A percentile compares a stretch with the other conserved stretches of the same genome.
Evolutionary conservation across 164 flowering plant genomes (phyloP).

Genomic region (Platanus orientalis): DNA sequence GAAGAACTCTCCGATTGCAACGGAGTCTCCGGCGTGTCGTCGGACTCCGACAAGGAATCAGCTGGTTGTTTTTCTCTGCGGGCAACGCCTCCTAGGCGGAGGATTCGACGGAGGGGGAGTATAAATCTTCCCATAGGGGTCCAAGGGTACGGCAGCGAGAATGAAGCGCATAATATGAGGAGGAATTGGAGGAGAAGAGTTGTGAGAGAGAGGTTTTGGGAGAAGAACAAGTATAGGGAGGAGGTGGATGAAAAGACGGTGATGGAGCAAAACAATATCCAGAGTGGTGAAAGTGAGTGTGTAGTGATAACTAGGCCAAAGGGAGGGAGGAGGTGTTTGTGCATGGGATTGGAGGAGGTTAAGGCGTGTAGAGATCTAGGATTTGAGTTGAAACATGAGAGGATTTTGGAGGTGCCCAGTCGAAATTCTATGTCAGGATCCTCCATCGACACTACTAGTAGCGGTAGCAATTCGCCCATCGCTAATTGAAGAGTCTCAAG

Average conservation of each 20-base stretch:
- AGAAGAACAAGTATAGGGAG: background rate
- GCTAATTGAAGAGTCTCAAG: slow-evolving; percentile 62
- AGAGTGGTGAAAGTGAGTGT: slow-evolving; percentile 26
- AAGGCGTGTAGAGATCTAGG: slow-evolving; percentile 75
- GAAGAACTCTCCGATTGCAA: slow-evolving; percentile 38
- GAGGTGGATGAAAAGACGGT: background rate
- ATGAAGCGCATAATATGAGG: slow-evolving; percentile 11
- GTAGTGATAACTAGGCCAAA: slow-evolving; percentile 51
- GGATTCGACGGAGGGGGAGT: slow-evolving; percentile 10
- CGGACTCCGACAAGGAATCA: slow-evolving; percentile 33
- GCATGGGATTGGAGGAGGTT: slow-evolving; percentile 65
- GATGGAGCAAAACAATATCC: background rate
- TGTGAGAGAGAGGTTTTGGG: slow-evolving; percentile 17
- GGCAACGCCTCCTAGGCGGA: slow-evolving; percentile 19
- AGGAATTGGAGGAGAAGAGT: slow-evolving; percentile 16
- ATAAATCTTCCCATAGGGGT: slow-evolving; percentile 1
- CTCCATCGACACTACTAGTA: slow-evolving; percentile 44
- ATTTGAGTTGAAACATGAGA: slow-evolving; percentile 52
- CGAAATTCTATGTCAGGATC: slow-evolving; percentile 32
- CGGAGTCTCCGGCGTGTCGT: slow-evolving; percentile 9
- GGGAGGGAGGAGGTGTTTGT: slow-evolving; percentile 48
- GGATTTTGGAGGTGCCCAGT: background rate
- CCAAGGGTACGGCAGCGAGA: slow-evolving; percentile 51
- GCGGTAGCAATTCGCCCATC: slow-evolving; percentile 58
- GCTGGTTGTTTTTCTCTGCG: slow-evolving; percentile 22